Evolutionary conservation across 2,329 filamentous ascomycete species (phyloP), one percentile per base, ranked within the genome.

Genomic region (Xylaria sp.): DNA sequence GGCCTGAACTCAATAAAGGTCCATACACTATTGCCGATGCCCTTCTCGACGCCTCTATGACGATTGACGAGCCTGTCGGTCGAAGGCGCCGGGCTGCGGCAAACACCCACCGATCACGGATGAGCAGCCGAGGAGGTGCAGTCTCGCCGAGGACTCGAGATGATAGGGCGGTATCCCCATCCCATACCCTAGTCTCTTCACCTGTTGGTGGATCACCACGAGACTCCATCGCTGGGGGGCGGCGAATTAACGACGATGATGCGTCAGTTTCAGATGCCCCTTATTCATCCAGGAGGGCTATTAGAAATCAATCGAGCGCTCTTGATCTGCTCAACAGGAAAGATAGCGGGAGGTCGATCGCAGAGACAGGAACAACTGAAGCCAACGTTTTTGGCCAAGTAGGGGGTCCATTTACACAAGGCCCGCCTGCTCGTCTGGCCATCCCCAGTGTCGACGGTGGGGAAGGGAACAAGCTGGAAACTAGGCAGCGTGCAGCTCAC

Each of bases 11-110:
- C 70, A 78, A 67, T 66, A 84, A 78, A 67, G 83, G 81, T 10
- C 87, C 89, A 5, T 92, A 93, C 73, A 97, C 94, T 0, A 96
- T 98, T 72, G 90, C 93, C 3, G 95, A 98, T 80, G 96, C 96
- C 5, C 84, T 98, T 18, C 84, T 97, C 35, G 96, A 98, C 79
- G 96, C 96, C 6, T 97, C 94, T 0, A 94, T 93, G 82, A 94
- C 92, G 0, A 93, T 96, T 70, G 92, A 95, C 75, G 90, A 92
- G 71, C 84, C 89, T 0, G 80, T 87, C 8, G 82, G 87, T 2
- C 86, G 84, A 76, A 84, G 84, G 71, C 84, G 84, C 62, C 83
- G 84, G 35, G 83, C 84, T 16, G 84, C 85, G 0, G 75, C 84
- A n/a, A 87, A 88, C 69, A 82, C 74, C 13, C 86, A 87, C 71